These are phyloP conservation scores for Zoysia japonica DNA, from an alignment of 176 grass and related monocot species.

Conservation along the genomic window DNA sequence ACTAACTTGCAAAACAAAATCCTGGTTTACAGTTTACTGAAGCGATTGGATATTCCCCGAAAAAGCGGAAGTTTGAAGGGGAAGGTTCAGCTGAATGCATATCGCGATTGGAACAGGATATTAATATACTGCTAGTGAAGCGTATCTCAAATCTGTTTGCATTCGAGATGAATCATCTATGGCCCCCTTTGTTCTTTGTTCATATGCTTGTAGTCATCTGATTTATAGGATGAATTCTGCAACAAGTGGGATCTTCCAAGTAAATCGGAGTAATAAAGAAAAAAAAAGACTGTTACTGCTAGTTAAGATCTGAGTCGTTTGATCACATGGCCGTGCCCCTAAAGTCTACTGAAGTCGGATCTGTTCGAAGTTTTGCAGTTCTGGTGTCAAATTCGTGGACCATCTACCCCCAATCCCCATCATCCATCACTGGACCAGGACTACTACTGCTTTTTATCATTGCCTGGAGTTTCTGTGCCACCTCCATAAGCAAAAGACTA, in stretches of 20 bases:
- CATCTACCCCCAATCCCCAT: slow-evolving; percentile 25
- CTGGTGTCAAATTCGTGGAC: slow-evolving; percentile 44
- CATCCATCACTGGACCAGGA: slow-evolving; percentile 24
- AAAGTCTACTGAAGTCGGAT: slow-evolving; percentile 32
- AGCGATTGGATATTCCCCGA: slow-evolving; percentile 16
- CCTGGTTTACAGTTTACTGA: background rate
- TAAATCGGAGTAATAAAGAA: background rate
- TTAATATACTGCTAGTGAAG: background rate
- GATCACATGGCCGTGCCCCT: background rate
- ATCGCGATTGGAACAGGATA: no score
- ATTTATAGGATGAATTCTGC: background rate
- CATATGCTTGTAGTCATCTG: background rate
- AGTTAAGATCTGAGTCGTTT: slow-evolving; percentile 10
- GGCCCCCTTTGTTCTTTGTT: background rate
- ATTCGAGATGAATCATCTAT: background rate
- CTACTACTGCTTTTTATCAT: slow-evolving; percentile 39
- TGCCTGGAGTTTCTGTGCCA: slow-evolving; percentile 26
- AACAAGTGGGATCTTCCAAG: background rate
- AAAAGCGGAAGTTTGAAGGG: slow-evolving; percentile 22
- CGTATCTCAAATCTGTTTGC: background rate
- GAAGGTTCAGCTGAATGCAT: background rate
- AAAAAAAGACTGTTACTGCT: background rate
- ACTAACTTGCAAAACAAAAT: slow-evolving; percentile 38
- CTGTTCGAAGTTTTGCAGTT: slow-evolving; percentile 39
- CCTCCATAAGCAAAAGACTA: background rate